Evolutionary conservation across 331 rosid genomes (phyloP).

Genomic region (Acacia concinna): DNA sequence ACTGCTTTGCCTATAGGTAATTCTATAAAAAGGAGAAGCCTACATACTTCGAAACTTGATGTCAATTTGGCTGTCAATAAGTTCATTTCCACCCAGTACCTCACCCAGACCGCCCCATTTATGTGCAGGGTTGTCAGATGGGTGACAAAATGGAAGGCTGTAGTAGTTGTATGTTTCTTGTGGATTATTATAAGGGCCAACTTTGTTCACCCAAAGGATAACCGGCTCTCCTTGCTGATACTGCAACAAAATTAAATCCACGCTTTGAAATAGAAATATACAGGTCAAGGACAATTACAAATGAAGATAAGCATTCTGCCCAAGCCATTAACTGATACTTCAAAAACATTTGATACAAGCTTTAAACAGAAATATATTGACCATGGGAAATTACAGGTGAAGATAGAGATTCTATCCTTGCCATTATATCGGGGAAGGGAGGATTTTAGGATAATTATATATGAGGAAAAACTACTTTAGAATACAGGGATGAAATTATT

Average conservation of each 20-base stretch:
- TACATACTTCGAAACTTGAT: slow-evolving; percentile 71
- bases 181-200: slow-evolving; percentile 97
- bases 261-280: slow-evolving; percentile 4
- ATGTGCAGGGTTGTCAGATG: slow-evolving; percentile 64
- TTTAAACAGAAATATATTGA: background rate
- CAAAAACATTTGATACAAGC: background rate
- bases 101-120: slow-evolving; percentile 99
- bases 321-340: background rate
- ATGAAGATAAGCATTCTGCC: slow-evolving; percentile 18
- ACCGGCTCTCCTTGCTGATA: slow-evolving; percentile 69
- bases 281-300: background rate
- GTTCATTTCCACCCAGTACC: slow-evolving; percentile 98
- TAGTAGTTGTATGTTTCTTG: slow-evolving; percentile 98
- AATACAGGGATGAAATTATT: background rate
- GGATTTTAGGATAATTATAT: background rate
- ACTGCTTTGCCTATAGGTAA: background rate
- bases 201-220: slow-evolving; percentile 97
- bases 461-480: background rate
- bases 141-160: slow-evolving; percentile 92
- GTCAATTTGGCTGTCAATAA: slow-evolving; percentile 84
- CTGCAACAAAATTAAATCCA: slow-evolving; percentile 52
- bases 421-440: background rate
- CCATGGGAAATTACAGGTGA: background rate
- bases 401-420: background rate
- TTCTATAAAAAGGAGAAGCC: slow-evolving; percentile 8